Evolutionary conservation across 2,329 filamentous ascomycete species (phyloP), one percentile per base, ranked within the genome.

Genomic region (Cucurbitaria berberidis): DNA sequence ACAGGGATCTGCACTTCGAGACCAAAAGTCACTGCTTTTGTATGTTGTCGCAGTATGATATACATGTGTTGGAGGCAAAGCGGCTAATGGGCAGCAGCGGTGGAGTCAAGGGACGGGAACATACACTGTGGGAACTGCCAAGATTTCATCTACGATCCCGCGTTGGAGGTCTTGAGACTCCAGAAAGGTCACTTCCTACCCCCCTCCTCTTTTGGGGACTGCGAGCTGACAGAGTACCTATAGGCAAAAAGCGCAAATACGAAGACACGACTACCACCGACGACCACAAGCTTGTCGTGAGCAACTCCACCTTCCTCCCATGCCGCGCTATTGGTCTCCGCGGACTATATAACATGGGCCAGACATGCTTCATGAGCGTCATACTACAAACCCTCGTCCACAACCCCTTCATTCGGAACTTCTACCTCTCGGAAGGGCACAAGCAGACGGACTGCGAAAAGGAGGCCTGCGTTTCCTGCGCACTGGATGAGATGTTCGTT

Each of bases 301-400:
- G 82, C 55, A 96, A 97, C 70, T 93, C 92, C 11, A 88, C 84
- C 24, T 84, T 87, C 51, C 88, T 90, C 6, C 89, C 91, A 11
- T 97, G 93, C 71, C 87, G 90, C 51, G 92, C 91, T 16, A 92
- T 89, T 62, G 93, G 95, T 9, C 85, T 97, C 34, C 87, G 95
- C 30, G 93, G 93, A 27, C 89, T 99, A 55, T 97, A 96, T 76
- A 99, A 98, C 70, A 93, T 96, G 73, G 95, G 93, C n/a, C 92
- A 96, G 53, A 98, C 95, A 10, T 99, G 93, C 79, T 99, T 97
- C 76, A 93, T 98, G 83, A 96, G 95, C 66, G 93, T 97, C 26
- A 92, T 98, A 42, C 82, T 99, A 15, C 95, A 98, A 74, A 92
- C 89, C 51, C 87, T 99, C 64, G 84, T 98, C 48, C 93, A 97